Conservation (phyloP, 1,284 basidiomycete genomes). For the Moesziomyces sp. region DNA sequence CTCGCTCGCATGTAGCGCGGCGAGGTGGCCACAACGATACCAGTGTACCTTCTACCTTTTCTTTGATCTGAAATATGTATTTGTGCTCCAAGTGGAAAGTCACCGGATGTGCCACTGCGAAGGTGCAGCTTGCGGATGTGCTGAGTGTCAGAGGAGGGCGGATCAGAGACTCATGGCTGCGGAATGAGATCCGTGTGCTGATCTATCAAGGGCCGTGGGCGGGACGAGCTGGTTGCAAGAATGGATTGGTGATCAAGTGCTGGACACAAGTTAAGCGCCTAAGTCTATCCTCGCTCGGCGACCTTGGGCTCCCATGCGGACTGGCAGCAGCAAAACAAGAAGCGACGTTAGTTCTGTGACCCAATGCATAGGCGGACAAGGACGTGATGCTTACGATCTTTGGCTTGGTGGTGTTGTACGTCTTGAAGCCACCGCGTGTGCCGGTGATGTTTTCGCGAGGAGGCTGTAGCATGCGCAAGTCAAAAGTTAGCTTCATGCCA, state of each 20-base stretch:
- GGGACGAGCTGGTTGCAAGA: neutral
- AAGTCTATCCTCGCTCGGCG: slow-evolving; percentile 48
- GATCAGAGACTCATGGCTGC: too few species aligned
- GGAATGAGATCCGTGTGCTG: too few species aligned
- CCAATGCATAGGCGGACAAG: neutral
- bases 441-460: slow-evolving; percentile 64
- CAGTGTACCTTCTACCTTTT: too few species aligned
- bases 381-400: slow-evolving; percentile 53
- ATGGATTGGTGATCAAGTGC: slow-evolving; percentile 6
- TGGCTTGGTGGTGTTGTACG: slow-evolving; percentile 61
- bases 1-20: slow-evolving; percentile 30
- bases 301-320: slow-evolving; percentile 63
- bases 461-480: slow-evolving; percentile 14
- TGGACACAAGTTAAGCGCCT: too few species aligned
- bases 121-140: too few species aligned
- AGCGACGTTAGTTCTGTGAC: slow-evolving; percentile 5
- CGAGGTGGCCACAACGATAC: too few species aligned
- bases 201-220: neutral
- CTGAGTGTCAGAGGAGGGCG: too few species aligned
- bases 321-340: slow-evolving; percentile 19
- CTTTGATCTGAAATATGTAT: slow-evolving; percentile 2
- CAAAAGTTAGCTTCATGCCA: neutral
- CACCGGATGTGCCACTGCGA: too few species aligned
- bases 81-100: slow-evolving; percentile 1
- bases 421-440: slow-evolving; percentile 61